phyloP scores from a whole-genome alignment of 805 yeast genomes.

The Starmera caribaea region DNA sequence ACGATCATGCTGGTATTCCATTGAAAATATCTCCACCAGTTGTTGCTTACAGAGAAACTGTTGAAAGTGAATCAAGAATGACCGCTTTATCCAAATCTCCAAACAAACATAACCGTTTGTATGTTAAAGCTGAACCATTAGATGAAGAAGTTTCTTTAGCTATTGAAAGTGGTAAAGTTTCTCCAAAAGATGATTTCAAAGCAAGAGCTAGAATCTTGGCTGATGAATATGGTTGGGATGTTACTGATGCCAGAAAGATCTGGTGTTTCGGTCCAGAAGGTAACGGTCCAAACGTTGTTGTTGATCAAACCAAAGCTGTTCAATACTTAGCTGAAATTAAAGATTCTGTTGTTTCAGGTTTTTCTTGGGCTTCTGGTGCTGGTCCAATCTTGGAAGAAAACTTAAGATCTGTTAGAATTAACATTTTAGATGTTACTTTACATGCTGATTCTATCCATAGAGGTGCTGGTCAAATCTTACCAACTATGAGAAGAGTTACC shows the following conservation, averaged over 20 bases:
- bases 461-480: constrained; percentile 99
- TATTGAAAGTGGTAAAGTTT: constrained; percentile 85
- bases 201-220: constrained; percentile 98
- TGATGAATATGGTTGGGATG: constrained; percentile 99
- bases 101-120: constrained; percentile 99
- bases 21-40: constrained; percentile 96
- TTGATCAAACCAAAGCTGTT: constrained; percentile 99
- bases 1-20: constrained; percentile 99
- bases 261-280: constrained; percentile 99
- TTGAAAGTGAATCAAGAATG: constrained; percentile 87
- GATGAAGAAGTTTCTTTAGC: constrained; percentile 89
- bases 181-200: constrained; percentile 97
- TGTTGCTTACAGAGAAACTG: constrained; percentile 98
- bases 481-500: constrained; percentile 99
- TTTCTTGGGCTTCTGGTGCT: constrained; percentile 99
- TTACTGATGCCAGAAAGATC: constrained; percentile 99
- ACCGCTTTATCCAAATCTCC: constrained; percentile 98
- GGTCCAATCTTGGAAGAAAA: constrained; percentile 98
- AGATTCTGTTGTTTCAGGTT: constrained; percentile 99
- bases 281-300: constrained; percentile 96
- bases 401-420: constrained; percentile 92
- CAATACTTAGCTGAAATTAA: constrained; percentile 98
- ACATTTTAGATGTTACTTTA: constrained; percentile 97
- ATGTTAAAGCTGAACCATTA: constrained; percentile 94
- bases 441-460: constrained; percentile 99